A percentile compares a stretch with the other conserved stretches of the same genome.
These are phyloP conservation scores for Phaeosphaeriaceae sp. DNA, from an alignment of 2,329 filamentous ascomycete genomes.

Conservation along the genomic window DNA sequence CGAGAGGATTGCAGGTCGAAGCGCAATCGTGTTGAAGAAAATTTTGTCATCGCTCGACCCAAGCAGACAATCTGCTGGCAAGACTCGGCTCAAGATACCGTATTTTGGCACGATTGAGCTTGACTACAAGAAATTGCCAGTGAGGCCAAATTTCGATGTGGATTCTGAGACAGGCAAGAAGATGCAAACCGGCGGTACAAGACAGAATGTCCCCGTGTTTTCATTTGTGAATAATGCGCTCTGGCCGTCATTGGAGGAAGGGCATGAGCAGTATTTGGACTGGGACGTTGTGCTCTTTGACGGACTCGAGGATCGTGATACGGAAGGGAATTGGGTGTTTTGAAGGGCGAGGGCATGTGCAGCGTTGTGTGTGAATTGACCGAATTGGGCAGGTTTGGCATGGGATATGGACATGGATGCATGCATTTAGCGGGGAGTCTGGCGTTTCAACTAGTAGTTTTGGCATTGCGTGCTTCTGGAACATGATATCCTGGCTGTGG, in stretches of 20 bases:
- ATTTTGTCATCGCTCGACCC: conserved; percentile 42
- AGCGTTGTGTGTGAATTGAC: too few relatives aligned
- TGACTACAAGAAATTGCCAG: conserved; percentile 35
- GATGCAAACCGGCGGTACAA: conserved; percentile 30
- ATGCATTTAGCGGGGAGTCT: conserved; percentile 5
- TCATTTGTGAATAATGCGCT: conserved; percentile 43
- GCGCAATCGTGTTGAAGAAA: conserved; percentile 42
- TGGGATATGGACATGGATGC: conserved; percentile 5
- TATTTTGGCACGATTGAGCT: conserved; percentile 45
- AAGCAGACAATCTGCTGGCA: conserved; percentile 26
- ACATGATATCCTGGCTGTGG: conserved; percentile 12
- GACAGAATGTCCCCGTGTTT: conserved; percentile 38
- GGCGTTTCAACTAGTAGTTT: conserved; percentile 9
- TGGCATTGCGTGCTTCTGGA: conserved; percentile 7
- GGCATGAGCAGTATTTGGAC: conserved; percentile 25
- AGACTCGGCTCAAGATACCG: conserved; percentile 35
- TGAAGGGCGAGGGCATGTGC: too few relatives aligned
- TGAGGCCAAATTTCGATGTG: conserved; percentile 36
- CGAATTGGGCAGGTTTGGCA: not conserved
- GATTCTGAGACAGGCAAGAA: conserved; percentile 38
- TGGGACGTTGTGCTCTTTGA: conserved; percentile 46
- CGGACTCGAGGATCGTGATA: conserved; percentile 42
- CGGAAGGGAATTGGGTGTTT: conserved; percentile 46
- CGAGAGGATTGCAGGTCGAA: conserved; percentile 43
- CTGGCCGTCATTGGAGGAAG: conserved; percentile 32